Percentiles rank a stretch among this genome's conserved stretches.
These are phyloP conservation scores for Lactarius hatsudake DNA, from an alignment of 768 basidiomycete genomes.

Conservation along the genomic window DNA sequence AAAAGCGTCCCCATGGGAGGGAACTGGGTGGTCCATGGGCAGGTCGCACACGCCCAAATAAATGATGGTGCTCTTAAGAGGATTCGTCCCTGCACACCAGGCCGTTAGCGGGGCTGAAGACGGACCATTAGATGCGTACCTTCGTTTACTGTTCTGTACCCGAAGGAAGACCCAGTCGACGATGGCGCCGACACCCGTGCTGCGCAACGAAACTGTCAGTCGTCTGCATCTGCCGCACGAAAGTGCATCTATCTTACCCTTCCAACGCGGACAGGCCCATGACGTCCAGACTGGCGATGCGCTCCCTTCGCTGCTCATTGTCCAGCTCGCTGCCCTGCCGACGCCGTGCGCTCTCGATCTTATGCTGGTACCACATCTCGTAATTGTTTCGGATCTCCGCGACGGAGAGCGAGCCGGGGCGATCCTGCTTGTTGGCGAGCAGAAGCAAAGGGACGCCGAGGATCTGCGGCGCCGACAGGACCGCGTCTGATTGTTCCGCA, in stretches of 20 bases:
- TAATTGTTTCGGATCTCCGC: constrained; percentile 90
- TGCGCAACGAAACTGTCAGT: constrained; percentile 34
- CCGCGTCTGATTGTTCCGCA: constrained; percentile 54
- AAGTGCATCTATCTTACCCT: constrained; percentile 54
- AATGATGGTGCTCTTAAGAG: background rate
- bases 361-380: constrained; percentile 80
- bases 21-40: background rate
- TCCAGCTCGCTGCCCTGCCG: constrained; percentile 42
- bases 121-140: constrained; percentile 37
- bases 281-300: constrained; percentile 53
- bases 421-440: constrained; percentile 96
- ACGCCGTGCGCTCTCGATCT: constrained; percentile 62
- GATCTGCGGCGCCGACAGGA: constrained; percentile 86
- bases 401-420: constrained; percentile 72
- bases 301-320: constrained; percentile 33
- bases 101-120: background rate
- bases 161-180: constrained; percentile 95
- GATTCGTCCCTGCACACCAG: constrained; percentile 17
- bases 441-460: constrained; percentile 87
- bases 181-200: constrained; percentile 84
- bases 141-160: constrained; percentile 80
- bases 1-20: background rate
- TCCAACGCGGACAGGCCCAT: constrained; percentile 90
- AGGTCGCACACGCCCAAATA: background rate
- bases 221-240: background rate